These are phyloP conservation scores for Penicillium desertorum DNA, from an alignment of 495 filamentous ascomycete genomes.

Conservation along the genomic window DNA sequence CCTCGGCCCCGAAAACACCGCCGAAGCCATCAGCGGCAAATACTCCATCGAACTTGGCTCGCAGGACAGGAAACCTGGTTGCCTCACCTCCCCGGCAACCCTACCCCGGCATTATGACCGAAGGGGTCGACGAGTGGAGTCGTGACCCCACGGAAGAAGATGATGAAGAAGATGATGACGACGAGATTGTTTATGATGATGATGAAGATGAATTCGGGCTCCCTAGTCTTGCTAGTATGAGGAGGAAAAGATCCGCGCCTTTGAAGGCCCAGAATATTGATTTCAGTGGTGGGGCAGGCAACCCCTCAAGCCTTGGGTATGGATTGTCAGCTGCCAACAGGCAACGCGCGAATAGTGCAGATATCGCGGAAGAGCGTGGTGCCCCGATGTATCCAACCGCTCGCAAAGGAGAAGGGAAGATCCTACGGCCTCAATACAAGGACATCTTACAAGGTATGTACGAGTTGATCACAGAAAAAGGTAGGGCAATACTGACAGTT, in stretches of 20 bases:
- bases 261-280: constrained; percentile 45
- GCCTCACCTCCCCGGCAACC: constrained; percentile 63
- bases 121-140: constrained; percentile 75
- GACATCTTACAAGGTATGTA: constrained; percentile 76
- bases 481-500: constrained; percentile 11
- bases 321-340: constrained; percentile 33
- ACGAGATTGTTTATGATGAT: constrained; percentile 74
- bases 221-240: constrained; percentile 85
- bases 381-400: constrained; percentile 82
- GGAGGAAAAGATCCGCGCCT: constrained; percentile 59
- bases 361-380: constrained; percentile 89
- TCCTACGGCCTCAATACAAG: constrained; percentile 94
- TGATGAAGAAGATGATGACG: constrained; percentile 55
- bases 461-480: constrained; percentile 3
- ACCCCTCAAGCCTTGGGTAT: constrained; percentile 36
- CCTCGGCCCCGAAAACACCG: constrained; percentile 63
- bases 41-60: constrained; percentile 50
- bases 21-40: constrained; percentile 47
- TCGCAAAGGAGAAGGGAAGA: constrained; percentile 88
- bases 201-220: constrained; percentile 95
- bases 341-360: constrained; percentile 71
- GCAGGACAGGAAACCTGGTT: constrained; percentile 50
- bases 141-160: constrained; percentile 55
- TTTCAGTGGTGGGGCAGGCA: constrained; percentile 40
- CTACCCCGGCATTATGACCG: constrained; percentile 74